phyloP scores from a whole-genome alignment of 192 early-diverging fungal species.

The Thamnidium elegans region DNA sequence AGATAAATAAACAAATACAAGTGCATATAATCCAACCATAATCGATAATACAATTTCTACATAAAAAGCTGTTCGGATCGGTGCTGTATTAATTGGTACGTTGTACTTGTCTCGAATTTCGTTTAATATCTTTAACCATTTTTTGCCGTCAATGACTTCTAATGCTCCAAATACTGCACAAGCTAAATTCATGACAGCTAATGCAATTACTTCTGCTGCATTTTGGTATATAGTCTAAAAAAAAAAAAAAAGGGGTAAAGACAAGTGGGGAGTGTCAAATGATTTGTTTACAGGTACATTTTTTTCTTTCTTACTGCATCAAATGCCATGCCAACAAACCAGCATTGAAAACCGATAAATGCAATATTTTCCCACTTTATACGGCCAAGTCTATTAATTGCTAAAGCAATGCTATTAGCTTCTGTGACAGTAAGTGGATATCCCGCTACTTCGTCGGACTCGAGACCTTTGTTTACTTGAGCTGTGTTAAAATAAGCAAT shows the following conservation, averaged over 20 bases:
- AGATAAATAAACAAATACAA: slow-evolving; percentile 27
- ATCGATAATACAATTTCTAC: slow-evolving; percentile 34
- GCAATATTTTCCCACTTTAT: slow-evolving; percentile 44
- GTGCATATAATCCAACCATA: slow-evolving; percentile 23
- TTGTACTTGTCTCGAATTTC: background rate
- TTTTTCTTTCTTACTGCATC: slow-evolving; percentile 31
- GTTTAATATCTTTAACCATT: slow-evolving; percentile 24
- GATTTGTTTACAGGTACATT: background rate
- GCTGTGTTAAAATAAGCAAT: slow-evolving; percentile 36
- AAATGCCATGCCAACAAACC: slow-evolving; percentile 36
- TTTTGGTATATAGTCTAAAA: slow-evolving; percentile 40
- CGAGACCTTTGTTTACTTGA: slow-evolving; percentile 3
- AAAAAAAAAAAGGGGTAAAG: background rate
- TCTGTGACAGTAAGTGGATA: background rate
- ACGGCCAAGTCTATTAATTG: slow-evolving; percentile 23
- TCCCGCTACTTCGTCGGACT: background rate
- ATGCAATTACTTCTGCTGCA: slow-evolving; percentile 33
- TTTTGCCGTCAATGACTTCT: slow-evolving; percentile 30
- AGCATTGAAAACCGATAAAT: slow-evolving; percentile 37
- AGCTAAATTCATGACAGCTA: slow-evolving; percentile 31
- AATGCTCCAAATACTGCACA: slow-evolving; percentile 33
- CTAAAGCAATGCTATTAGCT: background rate
- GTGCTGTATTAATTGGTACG: background rate
- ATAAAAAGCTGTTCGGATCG: slow-evolving; percentile 24
- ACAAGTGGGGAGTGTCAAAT: background rate